phyloP scores from a whole-genome alignment of 2,329 filamentous ascomycete species.

The Phyllosticta paracitricarpa region DNA sequence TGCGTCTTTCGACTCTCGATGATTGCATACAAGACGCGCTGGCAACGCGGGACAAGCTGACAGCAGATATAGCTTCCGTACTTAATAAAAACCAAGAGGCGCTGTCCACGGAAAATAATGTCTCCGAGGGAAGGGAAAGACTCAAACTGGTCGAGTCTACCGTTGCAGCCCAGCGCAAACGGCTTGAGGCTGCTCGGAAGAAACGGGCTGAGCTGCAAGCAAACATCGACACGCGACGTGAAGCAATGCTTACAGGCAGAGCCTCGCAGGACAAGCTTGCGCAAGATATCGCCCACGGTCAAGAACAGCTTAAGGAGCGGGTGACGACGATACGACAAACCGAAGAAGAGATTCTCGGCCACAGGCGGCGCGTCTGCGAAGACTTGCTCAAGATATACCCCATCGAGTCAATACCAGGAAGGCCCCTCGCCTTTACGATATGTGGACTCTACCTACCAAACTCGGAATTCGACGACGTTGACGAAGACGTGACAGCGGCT shows the following conservation, averaged over 20 bases:
- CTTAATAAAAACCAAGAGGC: constrained; percentile 29
- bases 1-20: constrained; percentile 80
- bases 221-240: constrained; percentile 55
- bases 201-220: constrained; percentile 57
- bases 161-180: constrained; percentile 54
- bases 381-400: constrained; percentile 71
- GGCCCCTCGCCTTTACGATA: constrained; percentile 73
- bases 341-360: constrained; percentile 63
- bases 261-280: constrained; percentile 49
- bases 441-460: constrained; percentile 71
- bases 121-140: constrained; percentile 33
- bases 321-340: constrained; percentile 46
- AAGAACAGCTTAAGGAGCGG: constrained; percentile 37
- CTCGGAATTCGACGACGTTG: constrained; percentile 59
- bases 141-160: constrained; percentile 38
- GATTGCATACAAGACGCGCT: constrained; percentile 86
- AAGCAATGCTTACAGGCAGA: constrained; percentile 57
- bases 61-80: constrained; percentile 61
- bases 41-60: constrained; percentile 61
- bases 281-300: constrained; percentile 49
- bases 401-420: constrained; percentile 56
- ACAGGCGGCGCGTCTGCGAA: constrained; percentile 78
- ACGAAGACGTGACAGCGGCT: constrained; percentile 66
- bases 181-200: constrained; percentile 51
- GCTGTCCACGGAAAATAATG: constrained; percentile 25